Conservation (phyloP, 1,284 basidiomycete species). For the Irpex sp. region DNA sequence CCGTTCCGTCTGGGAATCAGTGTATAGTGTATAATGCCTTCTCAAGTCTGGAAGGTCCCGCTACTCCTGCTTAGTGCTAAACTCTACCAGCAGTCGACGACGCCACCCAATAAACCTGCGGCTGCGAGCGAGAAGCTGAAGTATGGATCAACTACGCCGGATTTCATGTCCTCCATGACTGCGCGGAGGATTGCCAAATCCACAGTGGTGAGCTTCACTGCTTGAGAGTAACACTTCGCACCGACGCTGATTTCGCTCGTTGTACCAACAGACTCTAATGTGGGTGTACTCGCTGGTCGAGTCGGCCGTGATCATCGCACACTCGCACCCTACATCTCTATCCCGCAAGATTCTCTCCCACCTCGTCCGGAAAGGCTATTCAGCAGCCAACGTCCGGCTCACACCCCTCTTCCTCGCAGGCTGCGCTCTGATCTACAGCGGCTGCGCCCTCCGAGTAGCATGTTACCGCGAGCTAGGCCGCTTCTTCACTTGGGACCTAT, state of each 20-base stretch:
- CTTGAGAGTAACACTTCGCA: neutral
- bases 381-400: conserved; percentile 3
- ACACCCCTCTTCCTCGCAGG: conserved; percentile 8
- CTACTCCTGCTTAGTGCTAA: conserved; percentile 5
- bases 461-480: conserved; percentile 11
- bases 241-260: neutral
- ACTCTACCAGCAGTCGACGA: neutral
- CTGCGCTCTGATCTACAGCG: conserved; percentile 2
- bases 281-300: conserved; percentile 5
- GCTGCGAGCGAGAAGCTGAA: conserved; percentile 6
- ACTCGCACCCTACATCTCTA: neutral
- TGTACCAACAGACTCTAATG: neutral
- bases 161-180: neutral
- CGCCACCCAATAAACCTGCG: conserved; percentile 8
- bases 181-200: neutral
- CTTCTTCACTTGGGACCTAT: conserved; percentile 15
- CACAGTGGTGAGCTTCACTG: neutral
- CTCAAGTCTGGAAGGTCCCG: conserved; percentile 12
- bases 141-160: conserved; percentile 3
- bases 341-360: neutral
- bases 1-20: no score
- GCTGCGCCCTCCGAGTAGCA: conserved; percentile 1
- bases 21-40: neutral
- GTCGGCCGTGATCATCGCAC: conserved; percentile 1
- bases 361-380: neutral